Conservation (phyloP, 441 rosid species). For the Hura crepitans region DNA sequence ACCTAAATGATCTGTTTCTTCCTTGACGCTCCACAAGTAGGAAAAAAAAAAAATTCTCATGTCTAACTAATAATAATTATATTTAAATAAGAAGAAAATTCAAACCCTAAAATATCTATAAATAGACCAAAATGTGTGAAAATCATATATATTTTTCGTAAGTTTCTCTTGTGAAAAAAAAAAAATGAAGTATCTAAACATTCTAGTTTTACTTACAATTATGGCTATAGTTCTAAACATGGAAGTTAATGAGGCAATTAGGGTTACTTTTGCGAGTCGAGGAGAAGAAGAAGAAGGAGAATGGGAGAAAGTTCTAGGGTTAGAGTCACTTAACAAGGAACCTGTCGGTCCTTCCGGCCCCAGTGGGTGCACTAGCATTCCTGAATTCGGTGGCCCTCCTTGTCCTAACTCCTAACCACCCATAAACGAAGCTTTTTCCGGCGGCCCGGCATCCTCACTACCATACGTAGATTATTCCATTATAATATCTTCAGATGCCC, state of each 20-base stretch:
- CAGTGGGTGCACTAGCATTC: neutral
- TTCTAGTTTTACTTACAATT: neutral
- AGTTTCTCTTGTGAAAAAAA: neutral
- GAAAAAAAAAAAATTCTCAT: neutral
- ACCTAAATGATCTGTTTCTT: conserved; percentile 1
- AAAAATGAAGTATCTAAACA: neutral
- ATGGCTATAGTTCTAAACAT: neutral
- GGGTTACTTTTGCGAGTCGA: neutral
- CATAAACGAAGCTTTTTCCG: no score
- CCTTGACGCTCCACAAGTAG: neutral
- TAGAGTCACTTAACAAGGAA: neutral
- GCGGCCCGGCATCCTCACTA: no score
- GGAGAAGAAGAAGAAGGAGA: neutral
- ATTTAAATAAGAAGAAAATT: neutral
- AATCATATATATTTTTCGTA: neutral
- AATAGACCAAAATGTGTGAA: neutral
- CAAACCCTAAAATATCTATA: neutral
- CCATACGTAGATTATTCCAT: no score
- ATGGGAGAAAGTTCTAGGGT: neutral
- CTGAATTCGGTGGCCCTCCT: neutral
- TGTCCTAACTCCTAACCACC: no score
- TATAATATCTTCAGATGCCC: no score
- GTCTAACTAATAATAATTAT: neutral
- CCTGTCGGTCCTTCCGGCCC: neutral
- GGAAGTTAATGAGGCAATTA: conserved; percentile 2